phyloP scores from a whole-genome alignment of 306 rosid species.

The Sesbania bispinosa region DNA sequence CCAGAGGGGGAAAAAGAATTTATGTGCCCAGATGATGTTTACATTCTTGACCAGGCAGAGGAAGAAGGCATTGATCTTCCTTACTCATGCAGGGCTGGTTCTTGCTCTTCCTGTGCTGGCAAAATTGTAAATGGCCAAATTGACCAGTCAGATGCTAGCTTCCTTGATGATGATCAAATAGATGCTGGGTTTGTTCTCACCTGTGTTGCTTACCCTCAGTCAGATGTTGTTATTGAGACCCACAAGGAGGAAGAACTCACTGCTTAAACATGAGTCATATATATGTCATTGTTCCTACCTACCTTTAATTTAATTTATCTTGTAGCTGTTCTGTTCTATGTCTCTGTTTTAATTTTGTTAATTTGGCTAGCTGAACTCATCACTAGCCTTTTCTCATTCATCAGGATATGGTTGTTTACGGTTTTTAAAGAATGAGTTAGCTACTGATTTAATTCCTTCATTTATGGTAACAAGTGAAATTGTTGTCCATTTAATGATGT shows the following conservation, averaged over 20 bases:
- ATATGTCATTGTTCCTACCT: no score
- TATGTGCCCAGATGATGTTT: slow-evolving; percentile 51
- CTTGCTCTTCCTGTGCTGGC: slow-evolving; percentile 83
- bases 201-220: slow-evolving; percentile 67
- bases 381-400: slow-evolving; percentile 4
- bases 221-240: slow-evolving; percentile 56
- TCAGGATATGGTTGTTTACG: slow-evolving; percentile 24
- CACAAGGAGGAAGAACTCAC: slow-evolving; percentile 86
- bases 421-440: slow-evolving; percentile 19
- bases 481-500: no score
- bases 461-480: no score
- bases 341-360: not conserved
- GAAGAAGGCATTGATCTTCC: slow-evolving; percentile 64
- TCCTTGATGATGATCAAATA: slow-evolving; percentile 70
- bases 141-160: slow-evolving; percentile 76
- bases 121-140: slow-evolving; percentile 41
- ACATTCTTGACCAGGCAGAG: slow-evolving; percentile 72
- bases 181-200: slow-evolving; percentile 54
- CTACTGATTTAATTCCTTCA: slow-evolving; percentile 12
- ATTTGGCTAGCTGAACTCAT: not conserved
- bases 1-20: slow-evolving; percentile 56
- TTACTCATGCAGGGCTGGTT: slow-evolving; percentile 86
- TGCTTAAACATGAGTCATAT: slow-evolving; percentile 29
- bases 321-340: not conserved
- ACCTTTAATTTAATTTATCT: no score